Evolutionary conservation across 805 yeast genomes (phyloP).

Genomic region (Metschnikowia shivogae): DNA sequence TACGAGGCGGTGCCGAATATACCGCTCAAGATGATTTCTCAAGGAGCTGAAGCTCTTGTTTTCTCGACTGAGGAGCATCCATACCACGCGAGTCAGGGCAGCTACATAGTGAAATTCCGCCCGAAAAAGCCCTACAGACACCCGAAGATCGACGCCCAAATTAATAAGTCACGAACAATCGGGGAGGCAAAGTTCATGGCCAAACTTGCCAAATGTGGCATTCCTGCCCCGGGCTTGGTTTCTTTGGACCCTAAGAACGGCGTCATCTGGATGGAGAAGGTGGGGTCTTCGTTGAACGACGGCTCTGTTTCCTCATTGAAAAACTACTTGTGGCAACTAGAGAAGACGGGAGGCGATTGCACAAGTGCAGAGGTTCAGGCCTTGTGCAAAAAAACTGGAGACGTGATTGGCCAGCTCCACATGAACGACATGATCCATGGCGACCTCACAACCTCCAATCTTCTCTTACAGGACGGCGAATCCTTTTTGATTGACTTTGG

Average conservation of each 20-base stretch:
- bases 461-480: conserved; percentile 44
- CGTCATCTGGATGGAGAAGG: conserved; percentile 79
- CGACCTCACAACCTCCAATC: conserved; percentile 87
- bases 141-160: conserved; percentile 66
- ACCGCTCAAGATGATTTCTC: conserved; percentile 58
- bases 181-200: conserved; percentile 79
- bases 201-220: conserved; percentile 49
- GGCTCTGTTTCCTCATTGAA: conserved; percentile 61
- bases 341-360: conserved; percentile 26
- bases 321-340: conserved; percentile 67
- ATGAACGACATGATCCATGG: conserved; percentile 82
- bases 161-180: conserved; percentile 76
- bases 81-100: conserved; percentile 29
- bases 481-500: conserved; percentile 90
- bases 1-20: conserved; percentile 43
- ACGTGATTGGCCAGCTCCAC: conserved; percentile 67
- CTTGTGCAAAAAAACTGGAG: conserved; percentile 56
- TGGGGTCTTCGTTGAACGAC: conserved; percentile 54
- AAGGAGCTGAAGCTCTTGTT: conserved; percentile 89
- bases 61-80: conserved; percentile 65
- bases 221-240: conserved; percentile 69
- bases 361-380: conserved; percentile 34
- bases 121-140: conserved; percentile 92
- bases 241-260: conserved; percentile 77
- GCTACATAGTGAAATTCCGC: conserved; percentile 72